A percentile compares a stretch with the other conserved stretches of the same genome.
These are phyloP conservation scores for Calcarisporium arbuscula DNA, from an alignment of 2,329 filamentous ascomycete genomes.

Conservation along the genomic window DNA sequence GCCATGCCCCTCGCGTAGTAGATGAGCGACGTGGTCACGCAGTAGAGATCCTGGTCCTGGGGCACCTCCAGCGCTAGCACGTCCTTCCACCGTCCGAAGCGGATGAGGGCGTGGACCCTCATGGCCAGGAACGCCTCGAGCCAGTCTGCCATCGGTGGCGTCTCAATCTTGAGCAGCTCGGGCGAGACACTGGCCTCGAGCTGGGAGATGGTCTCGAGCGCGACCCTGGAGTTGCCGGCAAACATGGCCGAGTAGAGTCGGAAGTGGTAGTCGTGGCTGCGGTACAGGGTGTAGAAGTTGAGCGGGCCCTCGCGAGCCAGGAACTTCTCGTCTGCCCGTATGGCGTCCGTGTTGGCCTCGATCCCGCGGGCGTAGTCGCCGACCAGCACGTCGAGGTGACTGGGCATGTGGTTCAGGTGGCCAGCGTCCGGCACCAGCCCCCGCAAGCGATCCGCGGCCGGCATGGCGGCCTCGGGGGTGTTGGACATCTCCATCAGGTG, in stretches of 20 bases:
- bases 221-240: slow-evolving; percentile 56
- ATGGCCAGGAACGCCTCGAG: slow-evolving; percentile 65
- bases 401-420: slow-evolving; percentile 71
- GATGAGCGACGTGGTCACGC: slow-evolving; percentile 60
- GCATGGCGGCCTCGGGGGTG: slow-evolving; percentile 55
- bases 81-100: slow-evolving; percentile 68
- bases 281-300: slow-evolving; percentile 74
- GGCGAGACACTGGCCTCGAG: slow-evolving; percentile 60
- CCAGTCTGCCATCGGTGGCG: slow-evolving; percentile 74
- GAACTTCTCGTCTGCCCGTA: slow-evolving; percentile 62
- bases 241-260: slow-evolving; percentile 75
- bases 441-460: slow-evolving; percentile 55
- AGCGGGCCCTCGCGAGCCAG: slow-evolving; percentile 50
- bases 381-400: slow-evolving; percentile 66
- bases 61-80: slow-evolving; percentile 53
- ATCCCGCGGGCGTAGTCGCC: slow-evolving; percentile 66
- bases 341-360: slow-evolving; percentile 59
- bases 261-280: slow-evolving; percentile 70
- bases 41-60: slow-evolving; percentile 54
- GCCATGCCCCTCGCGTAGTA: slow-evolving; percentile 66
- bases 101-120: slow-evolving; percentile 61
- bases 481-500: slow-evolving; percentile 74
- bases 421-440: slow-evolving; percentile 62
- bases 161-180: slow-evolving; percentile 54
- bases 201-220: slow-evolving; percentile 51